phyloP scores from a whole-genome alignment of 2,329 filamentous ascomycete genomes.

The Pseudocercospora vitis region DNA sequence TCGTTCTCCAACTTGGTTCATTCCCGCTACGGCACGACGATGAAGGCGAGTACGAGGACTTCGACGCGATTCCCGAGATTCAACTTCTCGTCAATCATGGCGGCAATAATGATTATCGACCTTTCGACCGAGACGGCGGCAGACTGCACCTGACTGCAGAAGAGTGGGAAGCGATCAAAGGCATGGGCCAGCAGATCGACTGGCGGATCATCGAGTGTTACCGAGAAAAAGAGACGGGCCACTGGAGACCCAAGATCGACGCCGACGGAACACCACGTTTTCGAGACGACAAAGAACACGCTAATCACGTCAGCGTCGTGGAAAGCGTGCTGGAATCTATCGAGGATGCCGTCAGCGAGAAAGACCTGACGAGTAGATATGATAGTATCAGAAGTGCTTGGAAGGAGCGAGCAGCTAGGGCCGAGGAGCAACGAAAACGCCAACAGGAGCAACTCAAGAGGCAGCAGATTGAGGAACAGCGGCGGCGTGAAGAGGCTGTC shows the following conservation, averaged over 20 bases:
- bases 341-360: constrained; percentile 76
- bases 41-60: constrained; percentile 68
- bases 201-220: constrained; percentile 88
- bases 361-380: constrained; percentile 72
- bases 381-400: constrained; percentile 74
- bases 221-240: constrained; percentile 64
- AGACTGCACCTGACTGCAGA: constrained; percentile 67
- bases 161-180: constrained; percentile 84
- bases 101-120: constrained; percentile 62
- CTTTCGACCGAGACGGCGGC: constrained; percentile 37
- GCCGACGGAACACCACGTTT: constrained; percentile 65
- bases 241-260: constrained; percentile 71
- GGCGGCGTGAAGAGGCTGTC: background rate
- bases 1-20: constrained; percentile 69
- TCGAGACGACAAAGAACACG: constrained; percentile 87
- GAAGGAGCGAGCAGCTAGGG: constrained; percentile 59
- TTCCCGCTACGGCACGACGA: constrained; percentile 74
- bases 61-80: constrained; percentile 73
- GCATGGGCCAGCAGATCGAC: constrained; percentile 71
- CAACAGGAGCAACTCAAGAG: constrained; percentile 19
- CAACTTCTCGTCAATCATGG: constrained; percentile 71
- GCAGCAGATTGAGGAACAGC: constrained; percentile 23
- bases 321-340: constrained; percentile 88
- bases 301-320: constrained; percentile 84
- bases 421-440: constrained; percentile 19